These are phyloP conservation scores for Daedaleopsis sinensis DNA, from an alignment of 768 basidiomycete genomes.

Conservation along the genomic window DNA sequence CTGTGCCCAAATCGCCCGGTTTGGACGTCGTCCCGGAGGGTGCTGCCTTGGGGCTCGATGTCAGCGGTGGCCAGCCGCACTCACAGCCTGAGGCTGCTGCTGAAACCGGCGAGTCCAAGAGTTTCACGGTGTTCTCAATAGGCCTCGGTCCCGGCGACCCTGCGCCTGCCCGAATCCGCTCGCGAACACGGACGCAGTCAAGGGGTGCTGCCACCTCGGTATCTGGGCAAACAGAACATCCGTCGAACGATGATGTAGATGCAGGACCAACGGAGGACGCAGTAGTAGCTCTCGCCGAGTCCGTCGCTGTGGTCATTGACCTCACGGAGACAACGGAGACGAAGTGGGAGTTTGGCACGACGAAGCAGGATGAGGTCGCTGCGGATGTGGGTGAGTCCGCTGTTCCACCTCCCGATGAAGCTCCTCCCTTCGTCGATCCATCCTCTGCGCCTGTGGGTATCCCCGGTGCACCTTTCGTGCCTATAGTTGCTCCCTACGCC, in stretches of 20 bases:
- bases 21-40: constrained; percentile 4
- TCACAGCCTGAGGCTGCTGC: neutral
- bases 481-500: constrained; percentile 7
- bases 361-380: constrained; percentile 23
- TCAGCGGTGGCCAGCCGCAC: constrained; percentile 1
- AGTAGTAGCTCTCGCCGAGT: constrained; percentile 6
- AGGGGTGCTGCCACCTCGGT: constrained; percentile 19
- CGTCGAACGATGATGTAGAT: constrained; percentile 3
- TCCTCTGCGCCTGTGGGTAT: neutral
- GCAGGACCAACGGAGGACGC: neutral
- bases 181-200: constrained; percentile 33
- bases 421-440: neutral
- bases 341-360: constrained; percentile 65
- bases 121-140: constrained; percentile 45
- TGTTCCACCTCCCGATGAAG: neutral
- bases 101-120: constrained; percentile 31
- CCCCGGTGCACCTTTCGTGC: constrained; percentile 4
- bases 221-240: constrained; percentile 2
- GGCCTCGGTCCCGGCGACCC: constrained; percentile 45
- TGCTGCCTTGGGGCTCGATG: constrained; percentile 15
- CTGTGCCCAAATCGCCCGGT: constrained; percentile 7
- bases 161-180: constrained; percentile 32
- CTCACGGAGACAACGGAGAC: constrained; percentile 34
- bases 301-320: constrained; percentile 34
- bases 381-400: neutral